Evolutionary conservation across 495 filamentous ascomycete species (phyloP), one percentile per base, ranked within the genome.

Genomic region (Lindgomyces ingoldianus): DNA sequence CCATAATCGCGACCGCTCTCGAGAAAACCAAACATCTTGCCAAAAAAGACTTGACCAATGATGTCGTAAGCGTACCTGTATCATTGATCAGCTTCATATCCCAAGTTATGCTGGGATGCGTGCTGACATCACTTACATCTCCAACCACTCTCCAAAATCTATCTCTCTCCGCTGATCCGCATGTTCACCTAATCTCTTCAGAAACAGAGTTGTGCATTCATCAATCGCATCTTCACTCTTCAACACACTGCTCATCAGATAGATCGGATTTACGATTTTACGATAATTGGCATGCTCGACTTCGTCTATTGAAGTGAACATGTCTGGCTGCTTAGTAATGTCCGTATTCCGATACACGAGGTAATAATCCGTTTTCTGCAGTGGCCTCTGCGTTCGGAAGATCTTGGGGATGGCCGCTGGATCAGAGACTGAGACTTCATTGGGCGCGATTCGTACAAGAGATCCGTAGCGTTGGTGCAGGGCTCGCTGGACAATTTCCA

Each of bases 41-140:
- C 81, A 65, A 85, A 89, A 2, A 84, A 87, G 65, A 89, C 85
- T 64, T 87, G 80, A 33, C 84, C 84, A 62, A 89, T 87, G 1
- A 87, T 83, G 60, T 86, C 84, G 63, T 84, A 85, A 0, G 83
- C 82, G 63, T 82, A 87, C 59, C 59, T 62, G 19, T 29, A 49
- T 4, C 18, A 22, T 3, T 49, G 46, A 24, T 25, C 22, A 25
- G 9, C 10, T 4, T 10, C n/a, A 19, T 22, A 22, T 49, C 4
- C 8, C n/a, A 47, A 27, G 45, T 19, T 52, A 18, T n/a, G 24
- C 12, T 4, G n/a, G 25, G 9, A 2, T 4, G 11, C 10, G 24
- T 16, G 10, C 4, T 59, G 24, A 3, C 29, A 30, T 3, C 12
- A 45, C 59, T 39, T 26, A 64, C 62, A 57, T 57, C 21, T 57